Conservation (phyloP, 2,329 filamentous ascomycete species). For the Botrytis sinoallii region DNA sequence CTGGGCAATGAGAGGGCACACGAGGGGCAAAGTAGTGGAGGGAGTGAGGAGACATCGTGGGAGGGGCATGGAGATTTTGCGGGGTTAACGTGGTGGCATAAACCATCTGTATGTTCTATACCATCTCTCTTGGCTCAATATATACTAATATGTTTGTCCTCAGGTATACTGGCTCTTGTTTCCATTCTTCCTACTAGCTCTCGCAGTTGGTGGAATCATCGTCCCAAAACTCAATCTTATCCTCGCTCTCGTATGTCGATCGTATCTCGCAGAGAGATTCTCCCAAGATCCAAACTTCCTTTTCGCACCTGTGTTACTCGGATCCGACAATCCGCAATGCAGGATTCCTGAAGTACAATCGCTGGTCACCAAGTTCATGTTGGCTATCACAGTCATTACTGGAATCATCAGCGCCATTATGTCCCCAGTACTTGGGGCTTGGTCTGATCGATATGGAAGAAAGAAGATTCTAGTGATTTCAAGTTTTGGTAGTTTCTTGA, state of each 20-base stretch:
- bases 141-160: slow-evolving; percentile 31
- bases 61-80: slow-evolving; percentile 56
- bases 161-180: slow-evolving; percentile 81
- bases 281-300: slow-evolving; percentile 56
- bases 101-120: slow-evolving; percentile 53
- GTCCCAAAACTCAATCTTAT: slow-evolving; percentile 89
- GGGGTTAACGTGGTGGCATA: slow-evolving; percentile 58
- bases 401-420: slow-evolving; percentile 77
- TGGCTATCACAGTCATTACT: slow-evolving; percentile 70
- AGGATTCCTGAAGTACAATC: slow-evolving; percentile 74
- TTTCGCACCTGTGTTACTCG: slow-evolving; percentile 63
- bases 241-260: slow-evolving; percentile 75
- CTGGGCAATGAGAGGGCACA: slow-evolving; percentile 26
- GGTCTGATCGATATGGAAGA: slow-evolving; percentile 85
- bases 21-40: slow-evolving; percentile 5
- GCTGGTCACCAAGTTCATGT: slow-evolving; percentile 71
- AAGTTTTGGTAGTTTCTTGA: slow-evolving; percentile 69
- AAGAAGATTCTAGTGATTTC: slow-evolving; percentile 70
- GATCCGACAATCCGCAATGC: slow-evolving; percentile 74
- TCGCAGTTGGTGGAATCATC: slow-evolving; percentile 81
- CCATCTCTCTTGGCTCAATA: background rate
- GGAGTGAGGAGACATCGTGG: slow-evolving; percentile 41
- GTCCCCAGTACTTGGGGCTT: slow-evolving; percentile 75
- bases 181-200: slow-evolving; percentile 75
- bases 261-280: slow-evolving; percentile 72